Conservation (phyloP, 768 basidiomycete species). For the Termitomyces sp. region DNA sequence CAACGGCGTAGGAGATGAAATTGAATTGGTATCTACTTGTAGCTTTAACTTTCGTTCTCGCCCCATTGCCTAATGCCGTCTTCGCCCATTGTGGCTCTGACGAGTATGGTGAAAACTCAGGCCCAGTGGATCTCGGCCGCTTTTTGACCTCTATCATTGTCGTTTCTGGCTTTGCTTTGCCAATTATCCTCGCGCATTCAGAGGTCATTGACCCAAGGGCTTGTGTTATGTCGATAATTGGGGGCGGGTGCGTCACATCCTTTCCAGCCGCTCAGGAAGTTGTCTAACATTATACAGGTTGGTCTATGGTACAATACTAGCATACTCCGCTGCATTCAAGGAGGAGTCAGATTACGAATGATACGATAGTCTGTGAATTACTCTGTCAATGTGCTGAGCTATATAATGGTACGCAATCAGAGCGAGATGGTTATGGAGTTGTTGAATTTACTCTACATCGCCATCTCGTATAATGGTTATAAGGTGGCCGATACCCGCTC, state of each 20-base stretch:
- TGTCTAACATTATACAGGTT: constrained; percentile 39
- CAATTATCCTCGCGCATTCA: constrained; percentile 89
- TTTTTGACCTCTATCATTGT: constrained; percentile 92
- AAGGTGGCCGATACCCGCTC: constrained; percentile 41
- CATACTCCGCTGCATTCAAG: constrained; percentile 81
- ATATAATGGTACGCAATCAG: constrained; percentile 7
- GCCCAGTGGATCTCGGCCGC: constrained; percentile 85
- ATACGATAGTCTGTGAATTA: constrained; percentile 20
- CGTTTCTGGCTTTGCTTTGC: constrained; percentile 90
- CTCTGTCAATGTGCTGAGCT: constrained; percentile 12
- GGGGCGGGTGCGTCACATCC: constrained; percentile 69
- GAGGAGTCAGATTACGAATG: constrained; percentile 82
- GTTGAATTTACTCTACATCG: constrained; percentile 8
- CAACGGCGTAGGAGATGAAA: background rate
- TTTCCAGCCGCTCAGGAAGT: background rate
- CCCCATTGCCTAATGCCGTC: constrained; percentile 92
- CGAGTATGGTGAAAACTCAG: constrained; percentile 75
- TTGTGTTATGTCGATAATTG: constrained; percentile 91
- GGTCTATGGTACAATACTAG: constrained; percentile 89
- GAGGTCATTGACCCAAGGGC: constrained; percentile 82
- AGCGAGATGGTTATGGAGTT: background rate
- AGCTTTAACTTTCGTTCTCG: constrained; percentile 91
- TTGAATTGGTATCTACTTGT: constrained; percentile 4
- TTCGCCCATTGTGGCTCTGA: constrained; percentile 92
- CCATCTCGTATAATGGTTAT: constrained; percentile 33